phyloP scores from a whole-genome alignment of 805 yeast species.

The Ogataea salicorniae region DNA sequence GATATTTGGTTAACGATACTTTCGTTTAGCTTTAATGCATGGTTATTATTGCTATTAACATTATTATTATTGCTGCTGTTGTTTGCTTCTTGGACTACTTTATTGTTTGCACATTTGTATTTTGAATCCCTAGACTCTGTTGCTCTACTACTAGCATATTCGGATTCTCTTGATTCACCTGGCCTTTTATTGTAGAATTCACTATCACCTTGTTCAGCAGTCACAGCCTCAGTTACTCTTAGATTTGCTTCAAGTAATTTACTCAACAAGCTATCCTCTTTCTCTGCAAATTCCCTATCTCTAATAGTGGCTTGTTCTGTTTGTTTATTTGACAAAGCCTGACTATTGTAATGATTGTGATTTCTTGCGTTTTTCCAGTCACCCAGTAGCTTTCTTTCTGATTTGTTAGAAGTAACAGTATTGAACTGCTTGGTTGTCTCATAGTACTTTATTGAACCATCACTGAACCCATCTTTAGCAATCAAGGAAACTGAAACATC shows the following conservation, averaged over 20 bases:
- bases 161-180: background rate
- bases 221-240: slow-evolving; percentile 3
- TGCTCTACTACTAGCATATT: too few relatives aligned
- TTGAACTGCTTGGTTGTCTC: slow-evolving; percentile 17
- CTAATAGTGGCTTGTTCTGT: background rate
- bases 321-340: slow-evolving; percentile 1
- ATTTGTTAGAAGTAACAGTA: slow-evolving; percentile 10
- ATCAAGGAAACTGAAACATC: background rate
- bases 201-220: slow-evolving; percentile 1
- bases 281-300: slow-evolving; percentile 7
- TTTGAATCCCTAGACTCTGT: too few relatives aligned
- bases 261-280: slow-evolving; percentile 16
- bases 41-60: too few relatives aligned
- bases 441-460: slow-evolving; percentile 13
- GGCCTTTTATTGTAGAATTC: slow-evolving; percentile 3
- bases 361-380: slow-evolving; percentile 13
- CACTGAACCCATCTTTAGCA: background rate
- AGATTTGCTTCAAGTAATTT: slow-evolving; percentile 16
- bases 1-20: background rate
- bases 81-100: background rate
- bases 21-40: background rate
- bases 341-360: slow-evolving; percentile 7
- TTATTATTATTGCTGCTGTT: too few relatives aligned
- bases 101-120: background rate
- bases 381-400: slow-evolving; percentile 13